phyloP scores from a whole-genome alignment of 140 eudicot genomes.

The Cichorium intybus region DNA sequence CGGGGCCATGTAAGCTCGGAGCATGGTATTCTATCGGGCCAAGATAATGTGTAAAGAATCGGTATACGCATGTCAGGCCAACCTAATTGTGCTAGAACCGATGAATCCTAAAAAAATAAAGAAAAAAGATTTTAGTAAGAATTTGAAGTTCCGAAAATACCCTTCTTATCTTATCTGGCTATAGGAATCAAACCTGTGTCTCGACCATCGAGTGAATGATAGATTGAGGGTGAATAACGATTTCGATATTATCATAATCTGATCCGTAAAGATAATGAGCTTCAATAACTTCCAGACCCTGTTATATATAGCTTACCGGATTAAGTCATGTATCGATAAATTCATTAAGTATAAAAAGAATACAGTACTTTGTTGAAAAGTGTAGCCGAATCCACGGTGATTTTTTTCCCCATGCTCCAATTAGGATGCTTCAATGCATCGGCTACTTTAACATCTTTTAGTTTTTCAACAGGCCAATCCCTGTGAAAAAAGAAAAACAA shows the following conservation, averaged over 20 bases:
- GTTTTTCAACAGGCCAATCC: conserved; percentile 90
- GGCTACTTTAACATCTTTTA: conserved; percentile 85
- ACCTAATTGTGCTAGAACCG: conserved; percentile 81
- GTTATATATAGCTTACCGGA: conserved; percentile 11
- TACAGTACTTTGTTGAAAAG: conserved; percentile 71
- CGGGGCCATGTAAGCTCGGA: conserved; percentile 98
- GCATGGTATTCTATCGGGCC: conserved; percentile 88
- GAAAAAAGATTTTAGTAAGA: neutral
- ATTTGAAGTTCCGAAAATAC: neutral
- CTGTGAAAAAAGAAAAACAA: conserved; percentile 12
- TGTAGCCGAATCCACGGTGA: conserved; percentile 91
- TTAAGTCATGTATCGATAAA: neutral
- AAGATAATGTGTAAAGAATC: conserved; percentile 79
- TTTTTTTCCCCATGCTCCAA: conserved; percentile 94
- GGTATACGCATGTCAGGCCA: conserved; percentile 98
- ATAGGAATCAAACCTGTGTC: conserved; percentile 55
- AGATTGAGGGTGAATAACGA: conserved; percentile 86
- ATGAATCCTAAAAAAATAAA: conserved; percentile 58
- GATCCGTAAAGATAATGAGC: conserved; percentile 89
- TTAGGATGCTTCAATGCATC: conserved; percentile 95
- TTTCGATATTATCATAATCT: conserved; percentile 78
- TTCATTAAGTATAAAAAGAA: neutral
- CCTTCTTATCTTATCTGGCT: neutral
- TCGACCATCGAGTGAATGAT: conserved; percentile 91
- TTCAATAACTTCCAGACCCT: conserved; percentile 97